phyloP scores from a whole-genome alignment of 352 stramenopile species.

The Peronospora belbahrii region DNA sequence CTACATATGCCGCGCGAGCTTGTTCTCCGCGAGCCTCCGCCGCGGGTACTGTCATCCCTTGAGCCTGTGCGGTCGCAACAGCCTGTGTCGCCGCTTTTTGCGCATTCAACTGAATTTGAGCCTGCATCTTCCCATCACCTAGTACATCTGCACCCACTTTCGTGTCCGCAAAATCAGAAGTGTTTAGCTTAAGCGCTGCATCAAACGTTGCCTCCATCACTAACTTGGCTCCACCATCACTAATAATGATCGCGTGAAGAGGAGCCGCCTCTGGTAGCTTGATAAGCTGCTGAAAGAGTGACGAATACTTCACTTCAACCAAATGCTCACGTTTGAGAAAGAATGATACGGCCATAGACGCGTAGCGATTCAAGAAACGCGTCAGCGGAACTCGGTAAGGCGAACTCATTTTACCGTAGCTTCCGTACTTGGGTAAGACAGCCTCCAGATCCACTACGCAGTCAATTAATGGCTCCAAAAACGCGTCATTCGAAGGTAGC shows the following conservation, averaged over 20 bases:
- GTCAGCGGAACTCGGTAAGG: conserved; percentile 90
- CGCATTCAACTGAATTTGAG: conserved; percentile 79
- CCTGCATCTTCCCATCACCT: conserved; percentile 75
- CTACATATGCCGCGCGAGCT: conserved; percentile 76
- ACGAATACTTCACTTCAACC: conserved; percentile 83
- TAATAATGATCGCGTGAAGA: conserved; percentile 85
- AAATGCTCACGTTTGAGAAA: conserved; percentile 86
- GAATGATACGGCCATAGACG: conserved; percentile 70
- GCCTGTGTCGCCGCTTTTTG: conserved; percentile 79
- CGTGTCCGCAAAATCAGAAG: conserved; percentile 25
- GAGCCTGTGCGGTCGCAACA: conserved; percentile 63
- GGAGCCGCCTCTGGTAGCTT: conserved; percentile 83
- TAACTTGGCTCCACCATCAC: conserved; percentile 80
- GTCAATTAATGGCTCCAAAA: conserved; percentile 93
- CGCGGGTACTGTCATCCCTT: conserved; percentile 59
- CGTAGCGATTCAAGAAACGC: conserved; percentile 90
- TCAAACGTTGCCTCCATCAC: conserved; percentile 92
- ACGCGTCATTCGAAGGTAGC: conserved; percentile 90
- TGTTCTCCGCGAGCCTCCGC: conserved; percentile 75
- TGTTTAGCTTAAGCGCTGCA: conserved; percentile 50
- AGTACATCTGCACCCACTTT: conserved; percentile 30
- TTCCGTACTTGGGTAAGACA: conserved; percentile 88
- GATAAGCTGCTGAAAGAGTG: conserved; percentile 92
- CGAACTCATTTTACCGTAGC: conserved; percentile 82
- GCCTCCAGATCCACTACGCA: conserved; percentile 92